Base-by-base conservation (phyloP, 176 grass and related monocot species). In the Carex littledalei region DNA sequence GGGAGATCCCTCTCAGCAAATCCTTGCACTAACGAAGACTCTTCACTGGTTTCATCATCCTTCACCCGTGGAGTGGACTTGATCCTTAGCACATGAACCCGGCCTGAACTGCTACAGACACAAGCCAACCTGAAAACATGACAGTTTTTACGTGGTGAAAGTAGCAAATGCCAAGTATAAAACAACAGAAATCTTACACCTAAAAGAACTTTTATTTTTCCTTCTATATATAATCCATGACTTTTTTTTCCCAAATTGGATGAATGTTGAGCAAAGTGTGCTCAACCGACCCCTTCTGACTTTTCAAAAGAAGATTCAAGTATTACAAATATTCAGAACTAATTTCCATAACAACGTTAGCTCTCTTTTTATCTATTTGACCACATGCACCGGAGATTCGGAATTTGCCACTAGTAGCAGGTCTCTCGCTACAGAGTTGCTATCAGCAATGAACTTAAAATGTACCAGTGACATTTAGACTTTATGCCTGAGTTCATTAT, bases 61-160 rank as follows among this genome's bases (percentile, higher is more conserved):
- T 73, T 71, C n/a, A 67, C 74, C 83, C 82, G n/a, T 81, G 78
- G 22, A 71, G 81, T 81, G 50, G 41, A 58, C 63, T 78, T 87
- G 80, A 98, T 94, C 53, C 63, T 88, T 47, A 98, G 90, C 58
- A 98, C 67, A 83, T 89, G 95, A 54, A 94, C 85, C 15, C 80
- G 92, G 45, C 95, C 95, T 3, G 91, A 98, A 81, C 91, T 93
- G 29, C 87, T 94, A 90, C 95, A 93, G 31, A 98, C 32, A 86
- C 95, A 93, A 81, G 80, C 91, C 75, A 93, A 88, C 88, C 95
- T 98, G 45, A 54, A 64, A 52, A 67, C 22, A 78, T 32, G 52
- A 78, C 41, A 74, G n/a, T 22, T 74, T 47, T 47, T 68, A 47
- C 74, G 26, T 34, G 6, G 21, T 29, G 34, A 47, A 41, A 43